Conservation (phyloP, 768 basidiomycete genomes). For the Strobilomyces dryophilus region DNA sequence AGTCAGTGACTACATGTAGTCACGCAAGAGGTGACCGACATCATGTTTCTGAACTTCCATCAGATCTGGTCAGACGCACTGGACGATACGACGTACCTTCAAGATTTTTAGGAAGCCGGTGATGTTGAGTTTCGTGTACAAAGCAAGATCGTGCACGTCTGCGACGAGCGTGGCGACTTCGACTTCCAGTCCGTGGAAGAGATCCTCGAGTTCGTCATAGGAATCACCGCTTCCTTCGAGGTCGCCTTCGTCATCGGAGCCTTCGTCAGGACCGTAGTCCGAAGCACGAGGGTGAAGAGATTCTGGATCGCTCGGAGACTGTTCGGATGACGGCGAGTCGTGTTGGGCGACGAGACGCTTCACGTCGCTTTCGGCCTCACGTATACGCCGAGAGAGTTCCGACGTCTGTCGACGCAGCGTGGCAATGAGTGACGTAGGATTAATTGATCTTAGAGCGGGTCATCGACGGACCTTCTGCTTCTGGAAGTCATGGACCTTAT, state of each 20-base stretch:
- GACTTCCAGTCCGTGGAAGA: slow-evolving; percentile 85
- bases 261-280: slow-evolving; percentile 54
- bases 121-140: slow-evolving; percentile 96
- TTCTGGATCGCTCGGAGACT: slow-evolving; percentile 46
- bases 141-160: slow-evolving; percentile 84
- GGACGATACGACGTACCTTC: slow-evolving; percentile 50
- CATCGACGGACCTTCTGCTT: slow-evolving; percentile 62
- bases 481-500: slow-evolving; percentile 94
- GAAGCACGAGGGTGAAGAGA: slow-evolving; percentile 44
- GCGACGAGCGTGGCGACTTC: slow-evolving; percentile 94
- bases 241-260: slow-evolving; percentile 59
- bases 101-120: slow-evolving; percentile 99
- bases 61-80: slow-evolving; percentile 1
- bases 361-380: slow-evolving; percentile 78
- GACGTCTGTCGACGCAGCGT: slow-evolving; percentile 47
- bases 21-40: slow-evolving; percentile 38
- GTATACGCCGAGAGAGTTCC: slow-evolving; percentile 79
- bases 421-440: neutral
- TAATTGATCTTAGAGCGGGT: neutral
- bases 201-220: slow-evolving; percentile 75
- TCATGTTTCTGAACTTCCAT: slow-evolving; percentile 76
- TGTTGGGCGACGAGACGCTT: slow-evolving; percentile 70
- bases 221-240: slow-evolving; percentile 48
- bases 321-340: slow-evolving; percentile 20
- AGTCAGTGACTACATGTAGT: slow-evolving; percentile 5